Evolutionary conservation across 306 rosid species (phyloP).

Genomic region (Hippophae tibetana): DNA sequence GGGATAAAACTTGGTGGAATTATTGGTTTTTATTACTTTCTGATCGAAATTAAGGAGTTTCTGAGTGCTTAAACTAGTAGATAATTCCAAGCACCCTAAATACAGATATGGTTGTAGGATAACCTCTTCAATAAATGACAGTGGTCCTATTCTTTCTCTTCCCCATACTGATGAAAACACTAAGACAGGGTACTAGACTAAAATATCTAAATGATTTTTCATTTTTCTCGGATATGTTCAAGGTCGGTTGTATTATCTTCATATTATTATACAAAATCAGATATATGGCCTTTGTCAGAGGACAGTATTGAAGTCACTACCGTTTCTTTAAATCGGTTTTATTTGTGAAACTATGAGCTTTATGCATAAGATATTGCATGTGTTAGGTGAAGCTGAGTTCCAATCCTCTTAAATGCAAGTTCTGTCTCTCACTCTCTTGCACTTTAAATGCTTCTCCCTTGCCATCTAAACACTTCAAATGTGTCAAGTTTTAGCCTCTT

Average conservation of each 20-base stretch:
- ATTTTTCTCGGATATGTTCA: too few relatives aligned
- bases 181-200: too few relatives aligned
- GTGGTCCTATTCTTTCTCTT: too few relatives aligned
- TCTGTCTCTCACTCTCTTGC: constrained; percentile 6
- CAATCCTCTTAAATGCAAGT: constrained; percentile 15
- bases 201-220: too few relatives aligned
- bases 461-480: not conserved
- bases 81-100: not conserved
- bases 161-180: too few relatives aligned
- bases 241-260: too few relatives aligned
- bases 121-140: not conserved
- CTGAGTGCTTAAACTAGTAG: not conserved
- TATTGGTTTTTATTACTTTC: not conserved
- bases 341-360: not conserved
- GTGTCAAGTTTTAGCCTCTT: constrained; percentile 12
- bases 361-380: constrained; percentile 5
- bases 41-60: not conserved
- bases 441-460: constrained; percentile 4
- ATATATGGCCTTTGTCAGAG: not conserved
- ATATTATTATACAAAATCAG: too few relatives aligned
- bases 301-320: not conserved
- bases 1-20: not conserved
- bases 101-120: not conserved
- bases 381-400: constrained; percentile 15
- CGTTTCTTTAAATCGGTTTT: not conserved